These are phyloP conservation scores for Nakazawaea anatomiae DNA, from an alignment of 805 yeast species.

Conservation along the genomic window DNA sequence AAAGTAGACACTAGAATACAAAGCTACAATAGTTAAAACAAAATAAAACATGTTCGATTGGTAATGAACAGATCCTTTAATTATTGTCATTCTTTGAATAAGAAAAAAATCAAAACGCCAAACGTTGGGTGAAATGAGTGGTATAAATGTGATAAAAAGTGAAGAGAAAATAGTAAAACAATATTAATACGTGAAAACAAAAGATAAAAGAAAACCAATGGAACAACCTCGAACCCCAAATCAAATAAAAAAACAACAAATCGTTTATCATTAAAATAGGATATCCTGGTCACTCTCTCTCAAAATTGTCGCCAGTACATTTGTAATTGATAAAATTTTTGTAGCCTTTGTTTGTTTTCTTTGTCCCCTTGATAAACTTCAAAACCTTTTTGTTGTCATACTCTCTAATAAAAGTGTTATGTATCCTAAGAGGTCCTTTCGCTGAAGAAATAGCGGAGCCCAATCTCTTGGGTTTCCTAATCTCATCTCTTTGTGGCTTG, in stretches of 20 bases:
- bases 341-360: conserved; percentile 11
- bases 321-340: conserved; percentile 11
- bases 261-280: background rate
- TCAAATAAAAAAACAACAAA: background rate
- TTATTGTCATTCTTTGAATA: too few relatives aligned
- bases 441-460: background rate
- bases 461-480: background rate
- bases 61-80: too few relatives aligned
- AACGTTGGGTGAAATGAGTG: too few relatives aligned
- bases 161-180: background rate
- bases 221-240: background rate
- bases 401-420: conserved; percentile 6
- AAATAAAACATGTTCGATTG: too few relatives aligned
- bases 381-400: conserved; percentile 4
- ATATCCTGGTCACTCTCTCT: background rate
- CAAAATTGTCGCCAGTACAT: conserved; percentile 6
- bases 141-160: too few relatives aligned
- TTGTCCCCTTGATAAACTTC: conserved; percentile 8
- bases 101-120: too few relatives aligned
- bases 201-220: background rate
- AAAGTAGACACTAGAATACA: too few relatives aligned
- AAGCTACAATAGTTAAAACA: too few relatives aligned
- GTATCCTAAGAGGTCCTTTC: background rate
- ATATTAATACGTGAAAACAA: background rate
- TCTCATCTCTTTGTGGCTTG: background rate